phyloP scores from a whole-genome alignment of 345 rosid species.

The Brassica juncea region DNA sequence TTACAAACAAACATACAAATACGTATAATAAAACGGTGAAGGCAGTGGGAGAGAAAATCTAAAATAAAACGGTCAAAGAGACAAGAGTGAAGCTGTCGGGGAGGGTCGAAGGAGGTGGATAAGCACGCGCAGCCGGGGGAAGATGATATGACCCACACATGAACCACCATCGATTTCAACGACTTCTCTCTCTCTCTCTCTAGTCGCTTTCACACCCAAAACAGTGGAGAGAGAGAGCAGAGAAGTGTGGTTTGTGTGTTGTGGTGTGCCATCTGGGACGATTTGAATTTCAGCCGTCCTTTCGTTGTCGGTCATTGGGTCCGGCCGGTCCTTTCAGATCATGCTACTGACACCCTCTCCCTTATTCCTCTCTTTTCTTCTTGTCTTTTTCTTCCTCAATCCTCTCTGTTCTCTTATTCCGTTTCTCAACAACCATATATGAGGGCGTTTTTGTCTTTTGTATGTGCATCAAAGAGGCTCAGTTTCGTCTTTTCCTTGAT shows the following conservation, averaged over 20 bases:
- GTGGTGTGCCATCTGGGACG: constrained; percentile 23
- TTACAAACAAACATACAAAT: neutral
- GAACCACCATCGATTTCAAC: constrained; percentile 18
- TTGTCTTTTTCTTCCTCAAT: constrained; percentile 18
- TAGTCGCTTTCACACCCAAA: constrained; percentile 40
- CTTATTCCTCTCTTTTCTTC: constrained; percentile 31
- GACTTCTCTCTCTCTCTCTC: constrained; percentile 29
- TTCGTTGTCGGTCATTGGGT: constrained; percentile 38
- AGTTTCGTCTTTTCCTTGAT: neutral
- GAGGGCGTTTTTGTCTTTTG: neutral
- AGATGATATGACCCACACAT: constrained; percentile 37
- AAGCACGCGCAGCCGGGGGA: constrained; percentile 40
- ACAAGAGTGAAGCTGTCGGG: constrained; percentile 39
- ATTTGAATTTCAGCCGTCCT: constrained; percentile 37
- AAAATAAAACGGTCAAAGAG: constrained; percentile 33
- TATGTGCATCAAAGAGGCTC: neutral
- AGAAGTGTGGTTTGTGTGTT: constrained; percentile 16
- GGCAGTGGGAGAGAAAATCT: neutral
- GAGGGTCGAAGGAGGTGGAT: constrained; percentile 28
- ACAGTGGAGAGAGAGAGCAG: neutral
- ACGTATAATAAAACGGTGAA: neutral
- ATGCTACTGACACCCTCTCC: constrained; percentile 26
- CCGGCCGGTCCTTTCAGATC: constrained; percentile 39
- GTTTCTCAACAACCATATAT: neutral
- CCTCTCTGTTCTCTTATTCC: neutral